These are phyloP conservation scores for Cercospora citrullina DNA, from an alignment of 2,329 filamentous ascomycete genomes.

Conservation along the genomic window DNA sequence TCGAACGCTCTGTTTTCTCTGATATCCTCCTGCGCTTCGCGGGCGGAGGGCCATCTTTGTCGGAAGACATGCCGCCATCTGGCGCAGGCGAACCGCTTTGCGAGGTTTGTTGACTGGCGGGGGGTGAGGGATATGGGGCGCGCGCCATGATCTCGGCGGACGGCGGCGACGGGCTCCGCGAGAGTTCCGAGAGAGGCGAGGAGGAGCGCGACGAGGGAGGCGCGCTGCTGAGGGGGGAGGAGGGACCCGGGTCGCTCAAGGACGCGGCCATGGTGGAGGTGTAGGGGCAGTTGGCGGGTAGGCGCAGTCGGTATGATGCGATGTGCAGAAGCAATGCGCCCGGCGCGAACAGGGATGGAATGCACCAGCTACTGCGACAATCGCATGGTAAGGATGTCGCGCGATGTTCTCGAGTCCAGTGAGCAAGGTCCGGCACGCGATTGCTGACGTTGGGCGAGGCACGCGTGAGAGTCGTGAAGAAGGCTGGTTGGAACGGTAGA, in stretches of 20 bases:
- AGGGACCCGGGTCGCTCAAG: constrained; percentile 15
- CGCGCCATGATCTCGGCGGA: constrained; percentile 27
- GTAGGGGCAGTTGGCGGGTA: constrained; percentile 17
- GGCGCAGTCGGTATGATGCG: constrained; percentile 11
- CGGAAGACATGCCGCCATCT: constrained; percentile 43
- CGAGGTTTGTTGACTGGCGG: constrained; percentile 49
- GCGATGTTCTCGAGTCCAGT: background rate
- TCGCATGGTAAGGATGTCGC: constrained; percentile 9
- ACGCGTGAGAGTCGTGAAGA: constrained; percentile 13
- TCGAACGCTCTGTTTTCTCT: constrained; percentile 64
- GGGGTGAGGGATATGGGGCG: constrained; percentile 43
- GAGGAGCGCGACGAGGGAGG: constrained; percentile 28
- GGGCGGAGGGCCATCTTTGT: constrained; percentile 66
- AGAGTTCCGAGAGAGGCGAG: constrained; percentile 26
- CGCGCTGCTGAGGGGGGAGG: constrained; percentile 30
- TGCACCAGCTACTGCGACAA: constrained; percentile 10
- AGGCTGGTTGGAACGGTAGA: constrained; percentile 1
- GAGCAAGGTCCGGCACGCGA: constrained; percentile 9
- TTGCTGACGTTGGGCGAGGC: constrained; percentile 10
- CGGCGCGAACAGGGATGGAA: constrained; percentile 4
- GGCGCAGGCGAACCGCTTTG: constrained; percentile 49
- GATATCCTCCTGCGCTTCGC: constrained; percentile 71
- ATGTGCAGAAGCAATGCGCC: constrained; percentile 10
- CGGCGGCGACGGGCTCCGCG: constrained; percentile 22
- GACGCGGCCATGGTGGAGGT: constrained; percentile 20